phyloP scores from a whole-genome alignment of 208 protist species.

The Crithidia fasciculata region DNA sequence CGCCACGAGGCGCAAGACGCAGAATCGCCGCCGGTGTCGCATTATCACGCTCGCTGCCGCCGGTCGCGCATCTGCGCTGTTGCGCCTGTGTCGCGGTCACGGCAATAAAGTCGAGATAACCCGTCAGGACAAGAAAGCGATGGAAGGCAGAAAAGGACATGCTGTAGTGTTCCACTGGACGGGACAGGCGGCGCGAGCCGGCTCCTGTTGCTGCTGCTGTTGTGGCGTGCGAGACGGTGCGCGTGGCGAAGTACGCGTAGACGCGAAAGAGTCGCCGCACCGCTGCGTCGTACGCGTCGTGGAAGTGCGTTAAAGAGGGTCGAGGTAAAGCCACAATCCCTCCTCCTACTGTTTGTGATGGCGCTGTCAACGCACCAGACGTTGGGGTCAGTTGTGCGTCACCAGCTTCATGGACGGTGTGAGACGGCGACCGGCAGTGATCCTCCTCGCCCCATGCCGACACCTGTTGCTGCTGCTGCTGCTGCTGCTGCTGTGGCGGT shows the following conservation, averaged over 20 bases:
- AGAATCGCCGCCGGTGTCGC: too few relatives aligned
- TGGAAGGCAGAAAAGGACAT: constrained; percentile 33
- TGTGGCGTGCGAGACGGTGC: constrained; percentile 13
- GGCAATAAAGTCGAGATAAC: constrained; percentile 31
- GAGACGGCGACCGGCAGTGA: constrained; percentile 7
- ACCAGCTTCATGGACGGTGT: constrained; percentile 16
- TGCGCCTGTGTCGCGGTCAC: constrained; percentile 1
- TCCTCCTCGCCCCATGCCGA: not conserved
- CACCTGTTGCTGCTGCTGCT: not conserved
- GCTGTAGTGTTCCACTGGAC: constrained; percentile 23
- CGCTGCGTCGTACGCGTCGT: constrained; percentile 33
- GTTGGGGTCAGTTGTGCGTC: not conserved
- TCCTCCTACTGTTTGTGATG: not conserved
- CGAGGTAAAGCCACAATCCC: not conserved
- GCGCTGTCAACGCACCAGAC: not conserved
- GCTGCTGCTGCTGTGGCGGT: not conserved
- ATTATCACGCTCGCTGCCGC: not conserved
- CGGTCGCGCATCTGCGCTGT: not conserved
- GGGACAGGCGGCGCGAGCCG: not conserved
- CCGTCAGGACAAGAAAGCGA: constrained; percentile 29
- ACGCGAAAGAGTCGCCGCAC: constrained; percentile 31
- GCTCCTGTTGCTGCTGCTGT: not conserved
- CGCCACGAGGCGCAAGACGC: too few relatives aligned
- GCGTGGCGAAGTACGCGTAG: constrained; percentile 32
- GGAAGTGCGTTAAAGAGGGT: not conserved